Base-by-base conservation (phyloP, 768 basidiomycete genomes). In the Boletus speciosus region DNA sequence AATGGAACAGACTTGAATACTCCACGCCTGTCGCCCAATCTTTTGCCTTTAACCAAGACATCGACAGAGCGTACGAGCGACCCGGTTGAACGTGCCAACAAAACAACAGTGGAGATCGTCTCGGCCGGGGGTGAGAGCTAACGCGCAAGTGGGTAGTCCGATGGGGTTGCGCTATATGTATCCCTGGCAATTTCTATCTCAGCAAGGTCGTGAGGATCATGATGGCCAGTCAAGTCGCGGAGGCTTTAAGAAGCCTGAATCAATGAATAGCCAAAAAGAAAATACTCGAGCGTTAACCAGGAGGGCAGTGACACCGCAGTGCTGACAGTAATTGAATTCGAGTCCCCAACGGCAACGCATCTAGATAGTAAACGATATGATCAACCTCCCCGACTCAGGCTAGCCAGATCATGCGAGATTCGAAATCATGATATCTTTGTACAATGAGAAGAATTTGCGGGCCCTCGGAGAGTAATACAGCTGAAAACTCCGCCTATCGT, bases 1-100 rank as follows among this genome's bases (percentile, higher is more conserved):
- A 74, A 46, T 71, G 64, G 51, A 73, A 73, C 45, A 73, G 39
- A 35, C 42, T 71, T 14, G 72, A 73, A 52, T 73, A 73, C 47
- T 69, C 68, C 23, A 66, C 54, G 5, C 66, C 69, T 0, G 61
- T 61, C 37, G 51, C 54, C 69, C 60, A 69, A 40, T 69, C 68
- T 32, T 56, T 71, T 10, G 55, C 63, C 31, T 66, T 66, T 29
- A 70, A 45, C 68, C 67, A 69, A 53, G 70, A 69, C 69, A 69
- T 71, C 0, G 21, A 3, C 1, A 29, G 31, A 11, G 35, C 15
- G 34, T 43, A 45, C 25, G 19, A 35, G 27, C 2, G 37, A n/a
- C 14, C 12, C 3, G 41, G 42, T 31, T n/a, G 36, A 55, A 19
- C 8, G 37, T 29, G 36, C 36, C 35, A 19, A 27, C 6, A 42